Evolutionary conservation across 331 rosid genomes (phyloP).

Genomic region (Phaseolus coccineus): DNA sequence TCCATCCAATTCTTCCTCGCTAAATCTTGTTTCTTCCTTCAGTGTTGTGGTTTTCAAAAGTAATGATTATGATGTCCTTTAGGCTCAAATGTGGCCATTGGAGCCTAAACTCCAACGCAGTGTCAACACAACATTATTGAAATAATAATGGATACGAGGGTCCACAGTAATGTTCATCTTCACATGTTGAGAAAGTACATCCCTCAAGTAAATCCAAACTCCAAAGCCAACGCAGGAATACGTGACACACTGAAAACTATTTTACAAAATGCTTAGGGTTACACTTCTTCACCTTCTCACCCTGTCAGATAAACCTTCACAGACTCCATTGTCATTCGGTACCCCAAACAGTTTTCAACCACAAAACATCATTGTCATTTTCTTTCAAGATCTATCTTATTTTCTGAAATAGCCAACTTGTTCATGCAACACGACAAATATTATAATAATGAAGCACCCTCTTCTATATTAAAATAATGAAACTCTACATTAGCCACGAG

Average conservation of each 20-base stretch:
- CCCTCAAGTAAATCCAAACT: slow-evolving; percentile 36
- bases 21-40: too few relatives aligned
- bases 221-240: slow-evolving; percentile 28
- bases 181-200: slow-evolving; percentile 40
- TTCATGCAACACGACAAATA: slow-evolving; percentile 13
- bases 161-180: slow-evolving; percentile 2
- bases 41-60: too few relatives aligned
- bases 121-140: not conserved
- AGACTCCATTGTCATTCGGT: slow-evolving; percentile 8
- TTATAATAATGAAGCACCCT: not conserved
- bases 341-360: slow-evolving; percentile 1
- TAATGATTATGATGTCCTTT: too few relatives aligned
- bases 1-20: too few relatives aligned
- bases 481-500: not conserved
- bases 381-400: slow-evolving; percentile 12
- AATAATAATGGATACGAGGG: not conserved
- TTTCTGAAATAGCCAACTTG: slow-evolving; percentile 15
- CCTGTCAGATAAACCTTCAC: slow-evolving; percentile 37
- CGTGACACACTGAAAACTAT: slow-evolving; percentile 33
- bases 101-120: too few relatives aligned
- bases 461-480: slow-evolving; percentile 23
- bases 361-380: slow-evolving; percentile 2
- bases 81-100: too few relatives aligned
- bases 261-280: slow-evolving; percentile 11
- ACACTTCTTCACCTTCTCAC: slow-evolving; percentile 45